These are phyloP conservation scores for Takashimella tepidaria DNA, from an alignment of 1,284 basidiomycete species.

Conservation along the genomic window DNA sequence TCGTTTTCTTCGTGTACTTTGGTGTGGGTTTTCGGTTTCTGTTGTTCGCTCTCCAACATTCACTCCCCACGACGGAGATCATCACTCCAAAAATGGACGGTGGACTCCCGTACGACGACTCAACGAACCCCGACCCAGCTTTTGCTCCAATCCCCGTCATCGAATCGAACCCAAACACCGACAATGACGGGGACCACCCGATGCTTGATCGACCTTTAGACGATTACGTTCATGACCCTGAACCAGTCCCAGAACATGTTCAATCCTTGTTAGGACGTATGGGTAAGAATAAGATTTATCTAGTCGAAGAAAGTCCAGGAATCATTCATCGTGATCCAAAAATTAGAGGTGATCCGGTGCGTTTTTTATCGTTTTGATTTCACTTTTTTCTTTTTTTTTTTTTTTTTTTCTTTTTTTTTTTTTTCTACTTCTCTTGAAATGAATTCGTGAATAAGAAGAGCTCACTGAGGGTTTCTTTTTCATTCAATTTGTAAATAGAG, in stretches of 20 bases:
- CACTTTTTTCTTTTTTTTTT: background rate
- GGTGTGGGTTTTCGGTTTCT: too few species aligned
- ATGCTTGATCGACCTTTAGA: conserved; percentile 36
- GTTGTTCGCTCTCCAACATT: too few species aligned
- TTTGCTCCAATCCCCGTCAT: background rate
- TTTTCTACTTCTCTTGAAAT: too few species aligned
- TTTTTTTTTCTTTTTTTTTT: background rate
- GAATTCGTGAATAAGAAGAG: too few species aligned
- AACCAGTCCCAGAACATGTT: conserved; percentile 34
- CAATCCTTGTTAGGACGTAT: conserved; percentile 39
- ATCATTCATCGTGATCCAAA: conserved; percentile 34
- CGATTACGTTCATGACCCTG: conserved; percentile 21
- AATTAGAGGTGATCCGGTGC: conserved; percentile 32
- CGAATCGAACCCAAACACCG: background rate
- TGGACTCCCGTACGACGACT: conserved; percentile 35
- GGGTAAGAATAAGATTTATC: conserved; percentile 40
- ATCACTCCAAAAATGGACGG: conserved; percentile 13
- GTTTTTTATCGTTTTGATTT: conserved; percentile 2
- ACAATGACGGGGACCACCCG: conserved; percentile 14
- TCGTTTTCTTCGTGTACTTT: too few species aligned
- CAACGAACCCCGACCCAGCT: background rate
- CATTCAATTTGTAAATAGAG: conserved; percentile 12
- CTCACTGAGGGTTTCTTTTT: too few species aligned
- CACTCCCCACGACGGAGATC: too few species aligned
- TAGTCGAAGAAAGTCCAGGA: conserved; percentile 39